Conservation (phyloP, 495 filamentous ascomycete genomes). For the Annulohypoxylon bovei region DNA sequence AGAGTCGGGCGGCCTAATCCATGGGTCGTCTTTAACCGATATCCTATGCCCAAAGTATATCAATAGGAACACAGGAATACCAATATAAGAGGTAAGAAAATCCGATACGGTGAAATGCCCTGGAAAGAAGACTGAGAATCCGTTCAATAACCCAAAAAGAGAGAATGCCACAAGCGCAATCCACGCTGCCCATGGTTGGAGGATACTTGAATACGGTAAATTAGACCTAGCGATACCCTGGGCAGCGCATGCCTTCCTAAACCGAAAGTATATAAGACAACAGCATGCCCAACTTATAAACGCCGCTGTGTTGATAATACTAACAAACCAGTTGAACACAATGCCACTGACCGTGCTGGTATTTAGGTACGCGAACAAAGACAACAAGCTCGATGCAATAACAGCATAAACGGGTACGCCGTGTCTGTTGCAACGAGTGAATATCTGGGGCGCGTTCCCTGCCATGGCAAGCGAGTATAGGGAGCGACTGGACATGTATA, state of each 20-base stretch:
- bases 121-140: conserved; percentile 71
- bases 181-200: conserved; percentile 66
- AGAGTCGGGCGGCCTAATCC: conserved; percentile 61
- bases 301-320: conserved; percentile 67
- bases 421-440: conserved; percentile 58
- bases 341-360: conserved; percentile 54
- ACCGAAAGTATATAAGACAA: conserved; percentile 68
- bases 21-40: conserved; percentile 59
- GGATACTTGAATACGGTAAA: conserved; percentile 60
- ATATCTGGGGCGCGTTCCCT: conserved; percentile 66
- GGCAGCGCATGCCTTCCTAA: conserved; percentile 60
- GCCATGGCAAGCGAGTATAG: conserved; percentile 67
- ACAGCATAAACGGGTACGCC: conserved; percentile 63
- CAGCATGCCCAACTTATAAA: conserved; percentile 72
- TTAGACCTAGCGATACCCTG: conserved; percentile 59
- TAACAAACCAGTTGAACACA: conserved; percentile 69
- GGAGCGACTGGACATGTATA: conserved; percentile 74
- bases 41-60: conserved; percentile 66
- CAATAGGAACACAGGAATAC: conserved; percentile 66
- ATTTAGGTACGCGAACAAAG: conserved; percentile 64
- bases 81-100: conserved; percentile 73
- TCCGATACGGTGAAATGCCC: conserved; percentile 50
- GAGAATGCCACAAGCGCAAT: conserved; percentile 59
- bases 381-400: conserved; percentile 58
- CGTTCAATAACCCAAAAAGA: conserved; percentile 67